Evolutionary conservation across 306 rosid species (phyloP).

Genomic region (Calophaca sinica): DNA sequence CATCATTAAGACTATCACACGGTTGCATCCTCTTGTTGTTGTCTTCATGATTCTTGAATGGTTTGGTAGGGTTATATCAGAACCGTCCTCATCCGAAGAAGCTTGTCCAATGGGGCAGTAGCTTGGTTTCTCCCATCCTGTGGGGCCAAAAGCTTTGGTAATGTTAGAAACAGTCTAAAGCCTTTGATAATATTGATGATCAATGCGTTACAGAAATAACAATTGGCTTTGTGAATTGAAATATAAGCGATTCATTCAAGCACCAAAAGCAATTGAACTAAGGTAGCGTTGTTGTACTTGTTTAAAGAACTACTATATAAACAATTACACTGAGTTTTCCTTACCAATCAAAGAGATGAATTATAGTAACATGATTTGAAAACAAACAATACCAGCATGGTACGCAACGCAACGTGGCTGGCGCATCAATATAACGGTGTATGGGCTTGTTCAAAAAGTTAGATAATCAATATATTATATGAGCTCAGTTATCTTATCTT

Average conservation of each 20-base stretch:
- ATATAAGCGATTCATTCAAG: slow-evolving; percentile 5
- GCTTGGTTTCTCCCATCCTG: neutral
- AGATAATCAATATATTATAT: slow-evolving; percentile 36
- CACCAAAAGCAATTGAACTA: slow-evolving; percentile 14
- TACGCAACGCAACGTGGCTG: slow-evolving; percentile 42
- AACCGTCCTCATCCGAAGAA: no score
- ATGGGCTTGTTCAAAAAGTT: slow-evolving; percentile 41
- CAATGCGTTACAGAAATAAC: neutral
- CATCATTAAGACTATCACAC: no score
- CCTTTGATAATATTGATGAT: neutral
- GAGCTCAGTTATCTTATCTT: slow-evolving; percentile 1
- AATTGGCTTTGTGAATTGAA: slow-evolving; percentile 21
- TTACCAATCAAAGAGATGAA: slow-evolving; percentile 30
- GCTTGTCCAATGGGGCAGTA: neutral
- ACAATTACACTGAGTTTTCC: slow-evolving; percentile 24
- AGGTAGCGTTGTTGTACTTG: neutral
- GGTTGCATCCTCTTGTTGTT: no score
- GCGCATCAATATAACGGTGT: slow-evolving; percentile 28
- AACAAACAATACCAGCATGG: neutral
- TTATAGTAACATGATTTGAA: neutral
- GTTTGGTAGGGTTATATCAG: neutral
- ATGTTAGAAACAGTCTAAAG: neutral
- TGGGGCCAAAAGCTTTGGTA: slow-evolving; percentile 30
- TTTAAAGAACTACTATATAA: slow-evolving; percentile 26
- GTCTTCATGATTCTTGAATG: no score